A percentile compares a stretch with the other conserved stretches of the same genome.
Evolutionary conservation across 1,284 basidiomycete species (phyloP).

Genomic region (Abortiporus biennis): DNA sequence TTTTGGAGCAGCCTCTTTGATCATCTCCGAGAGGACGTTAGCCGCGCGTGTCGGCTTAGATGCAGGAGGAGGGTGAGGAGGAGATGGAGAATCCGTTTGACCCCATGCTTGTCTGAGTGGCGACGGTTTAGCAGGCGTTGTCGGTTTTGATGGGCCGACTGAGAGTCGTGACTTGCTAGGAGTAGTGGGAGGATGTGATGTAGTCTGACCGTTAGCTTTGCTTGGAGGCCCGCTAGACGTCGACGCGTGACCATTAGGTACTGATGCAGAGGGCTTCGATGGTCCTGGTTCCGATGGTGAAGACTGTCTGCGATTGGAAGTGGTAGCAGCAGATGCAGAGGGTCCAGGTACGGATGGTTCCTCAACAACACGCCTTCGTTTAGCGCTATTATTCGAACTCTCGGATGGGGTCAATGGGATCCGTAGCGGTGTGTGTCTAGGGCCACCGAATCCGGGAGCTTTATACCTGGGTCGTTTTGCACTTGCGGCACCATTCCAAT

Average conservation of each 20-base stretch:
- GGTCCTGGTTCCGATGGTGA: background rate
- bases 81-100: slow-evolving; percentile 34
- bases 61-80: slow-evolving; percentile 30
- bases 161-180: slow-evolving; percentile 37
- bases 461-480: slow-evolving; percentile 62
- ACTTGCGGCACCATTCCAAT: slow-evolving; percentile 65
- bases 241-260: background rate
- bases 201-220: slow-evolving; percentile 14
- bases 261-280: background rate
- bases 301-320: no score
- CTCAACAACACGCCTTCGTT: slow-evolving; percentile 49
- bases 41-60: slow-evolving; percentile 56
- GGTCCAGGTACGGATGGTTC: no score
- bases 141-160: slow-evolving; percentile 38
- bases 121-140: slow-evolving; percentile 56
- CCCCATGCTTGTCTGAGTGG: slow-evolving; percentile 65
- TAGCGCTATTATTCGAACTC: slow-evolving; percentile 41
- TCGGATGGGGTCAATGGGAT: slow-evolving; percentile 25
- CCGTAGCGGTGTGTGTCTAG: slow-evolving; percentile 33
- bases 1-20: slow-evolving; percentile 58
- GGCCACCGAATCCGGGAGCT: slow-evolving; percentile 58
- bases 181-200: slow-evolving; percentile 14
- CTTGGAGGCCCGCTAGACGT: background rate
- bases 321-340: background rate
- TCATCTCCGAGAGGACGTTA: slow-evolving; percentile 56